Evolutionary conservation across 2,329 filamentous ascomycete species (phyloP), one percentile per base, ranked within the genome.

Genomic region (Chaetomium strumarium): DNA sequence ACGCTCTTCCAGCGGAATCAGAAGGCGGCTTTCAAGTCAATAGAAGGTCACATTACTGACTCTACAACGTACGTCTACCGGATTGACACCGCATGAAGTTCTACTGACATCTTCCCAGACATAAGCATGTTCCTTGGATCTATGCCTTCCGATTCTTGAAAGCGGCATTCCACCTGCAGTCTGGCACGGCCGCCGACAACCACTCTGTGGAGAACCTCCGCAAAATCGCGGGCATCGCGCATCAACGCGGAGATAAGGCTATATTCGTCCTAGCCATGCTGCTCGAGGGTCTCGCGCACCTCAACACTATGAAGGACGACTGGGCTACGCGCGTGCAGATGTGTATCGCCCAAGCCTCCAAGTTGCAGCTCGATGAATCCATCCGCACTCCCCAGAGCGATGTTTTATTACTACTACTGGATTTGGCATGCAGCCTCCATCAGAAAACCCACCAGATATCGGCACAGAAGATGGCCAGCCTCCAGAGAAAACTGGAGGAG

Each of bases 61-160:
- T 83, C 83, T 30, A 79, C 85, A 66, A 79, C 83, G 72, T 85
- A 71, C 62, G 80, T 5, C 13, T 68, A 1, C 24, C 36, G 11
- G 2, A 2, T 19, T 2, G 16, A 3, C 20, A 9, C 38, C 17
- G 19, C 16, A 41, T 10, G 37, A 37, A 33, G 60, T 17, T 12
- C 30, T 45, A 14, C 60, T 67, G 53, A 67, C 53, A 10, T 13
- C 14, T 53, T 13, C 10, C 12, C 55, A 81, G 74, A 34, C 84
- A 82, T 62, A 81, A 84, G 63, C 84, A 87, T 60, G 72, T 78
- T 9, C 78, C 83, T 46, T 92, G 88, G 88, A 76, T 85, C 14
- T 92, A 91, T 64, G 85, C 84, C 0, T 86, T 91, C 61, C 82
- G 86, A 8, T 82, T 92, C 42, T 70, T 91, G 13, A 86, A 88